A percentile compares a stretch with the other conserved stretches of the same genome.
phyloP scores from a whole-genome alignment of 768 basidiomycete species.

The Cytidiella melzeri region DNA sequence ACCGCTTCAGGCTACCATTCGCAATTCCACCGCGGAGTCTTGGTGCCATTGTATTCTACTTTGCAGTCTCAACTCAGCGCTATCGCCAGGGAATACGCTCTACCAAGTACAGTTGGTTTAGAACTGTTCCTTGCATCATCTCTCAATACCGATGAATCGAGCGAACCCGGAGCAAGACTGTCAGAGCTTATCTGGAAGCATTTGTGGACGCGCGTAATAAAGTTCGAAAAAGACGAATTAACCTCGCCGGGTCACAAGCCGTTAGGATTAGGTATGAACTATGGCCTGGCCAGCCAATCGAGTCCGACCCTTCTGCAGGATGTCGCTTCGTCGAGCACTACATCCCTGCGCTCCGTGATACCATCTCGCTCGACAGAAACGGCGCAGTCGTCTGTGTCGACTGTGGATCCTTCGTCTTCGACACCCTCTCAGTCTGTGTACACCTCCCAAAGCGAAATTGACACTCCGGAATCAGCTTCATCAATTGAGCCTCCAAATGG shows the following conservation, averaged over 20 bases:
- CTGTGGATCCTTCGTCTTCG: slow-evolving; percentile 32
- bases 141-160: slow-evolving; percentile 18
- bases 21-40: slow-evolving; percentile 77
- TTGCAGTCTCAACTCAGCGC: slow-evolving; percentile 77
- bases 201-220: slow-evolving; percentile 72
- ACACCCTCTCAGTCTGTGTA: slow-evolving; percentile 27
- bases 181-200: slow-evolving; percentile 86
- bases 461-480: slow-evolving; percentile 48
- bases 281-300: slow-evolving; percentile 19
- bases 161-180: slow-evolving; percentile 70
- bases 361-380: slow-evolving; percentile 36
- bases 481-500: slow-evolving; percentile 22
- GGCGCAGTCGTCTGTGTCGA: slow-evolving; percentile 35
- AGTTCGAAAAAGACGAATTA: slow-evolving; percentile 46
- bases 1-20: slow-evolving; percentile 70
- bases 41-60: slow-evolving; percentile 80
- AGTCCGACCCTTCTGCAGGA: slow-evolving; percentile 27
- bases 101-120: slow-evolving; percentile 81
- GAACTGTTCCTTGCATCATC: slow-evolving; percentile 71
- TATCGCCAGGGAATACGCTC: slow-evolving; percentile 89
- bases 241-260: slow-evolving; percentile 29
- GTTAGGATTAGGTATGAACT: slow-evolving; percentile 39
- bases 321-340: slow-evolving; percentile 17
- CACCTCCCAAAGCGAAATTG: slow-evolving; percentile 33
- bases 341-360: slow-evolving; percentile 39